Conservation (phyloP, 148 eudicot species). For the Vaccinium corymbosum region DNA sequence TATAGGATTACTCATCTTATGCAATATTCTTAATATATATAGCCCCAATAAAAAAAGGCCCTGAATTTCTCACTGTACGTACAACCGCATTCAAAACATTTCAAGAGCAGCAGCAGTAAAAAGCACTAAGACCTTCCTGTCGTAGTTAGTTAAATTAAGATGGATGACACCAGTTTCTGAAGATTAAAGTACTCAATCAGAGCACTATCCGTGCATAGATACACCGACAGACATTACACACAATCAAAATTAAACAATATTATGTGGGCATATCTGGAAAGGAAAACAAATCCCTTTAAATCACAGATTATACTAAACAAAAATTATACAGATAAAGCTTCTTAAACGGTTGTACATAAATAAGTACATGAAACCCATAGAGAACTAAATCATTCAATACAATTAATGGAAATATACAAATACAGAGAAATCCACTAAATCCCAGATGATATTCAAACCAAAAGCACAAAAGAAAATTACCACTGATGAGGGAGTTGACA, state of each 20-base stretch:
- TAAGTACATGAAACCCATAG: neutral
- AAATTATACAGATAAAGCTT: neutral
- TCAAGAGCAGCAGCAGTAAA: neutral
- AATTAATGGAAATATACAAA: neutral
- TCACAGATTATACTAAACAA: neutral
- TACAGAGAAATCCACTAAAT: neutral
- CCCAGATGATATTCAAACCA: neutral
- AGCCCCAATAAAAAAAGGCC: neutral
- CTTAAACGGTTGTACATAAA: neutral
- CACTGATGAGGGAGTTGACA: neutral
- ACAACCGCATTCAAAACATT: neutral
- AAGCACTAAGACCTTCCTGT: neutral
- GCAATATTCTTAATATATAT: no score
- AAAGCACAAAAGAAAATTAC: neutral
- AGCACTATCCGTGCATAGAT: neutral
- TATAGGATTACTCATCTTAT: no score
- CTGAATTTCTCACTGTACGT: neutral
- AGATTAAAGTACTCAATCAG: neutral
- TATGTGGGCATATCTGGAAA: neutral
- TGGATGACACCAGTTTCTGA: neutral
- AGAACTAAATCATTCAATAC: neutral
- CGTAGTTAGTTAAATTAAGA: neutral
- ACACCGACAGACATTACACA: neutral
- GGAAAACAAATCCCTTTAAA: neutral
- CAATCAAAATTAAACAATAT: neutral